Base-by-base conservation (phyloP, 805 yeast genomes). In the Jamesozyma jinghongensis region DNA sequence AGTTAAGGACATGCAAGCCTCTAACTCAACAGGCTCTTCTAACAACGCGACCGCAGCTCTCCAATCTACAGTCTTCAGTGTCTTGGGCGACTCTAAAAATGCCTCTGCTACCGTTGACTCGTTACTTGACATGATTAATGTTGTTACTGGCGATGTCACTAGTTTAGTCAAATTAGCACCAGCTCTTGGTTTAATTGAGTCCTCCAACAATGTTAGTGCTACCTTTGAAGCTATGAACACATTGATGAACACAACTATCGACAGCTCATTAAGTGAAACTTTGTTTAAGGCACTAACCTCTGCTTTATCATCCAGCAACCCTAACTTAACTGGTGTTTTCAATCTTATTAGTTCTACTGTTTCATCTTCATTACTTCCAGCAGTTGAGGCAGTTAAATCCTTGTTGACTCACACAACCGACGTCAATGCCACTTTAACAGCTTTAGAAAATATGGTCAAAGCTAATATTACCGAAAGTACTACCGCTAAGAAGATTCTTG, bases 111-210 rank as follows among this genome's bases (percentile, higher is more conserved):
- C 61, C 19, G 50, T 55, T 19, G 52, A 51, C 10, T 47, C 58
- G 20, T 39, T 61, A 32, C 31, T 48, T n/a, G 45, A 42, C 17
- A 38, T 61, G 40, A 51, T 52, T 22, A 48, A 46, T 35, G 43
- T 57, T 41, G 10, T 22, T 10, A 22, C 26, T 22, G 26, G 26
- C 10, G 41, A 52, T n/a, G 18, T 48, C 6, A 14, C 54, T 0
- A 54, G 56, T 19, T 49, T 53, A 34, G 34, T 42, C 5, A 54
- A 54, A 20, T 40, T 57, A 22, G 14, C 44, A 8, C 63, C 64
- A 6, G 56, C 59, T 19, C 51, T 59, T 31, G 30, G 44, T 11
- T 37, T 58, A 19, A 46, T 58, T 40, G 36, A 40, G 27, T 40
- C 40, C 19, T 50, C 59, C 3, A 46, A 45, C 5, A 52, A 57